Conservation (phyloP, 176 grass and related monocot genomes). For the Leersia perrieri region DNA sequence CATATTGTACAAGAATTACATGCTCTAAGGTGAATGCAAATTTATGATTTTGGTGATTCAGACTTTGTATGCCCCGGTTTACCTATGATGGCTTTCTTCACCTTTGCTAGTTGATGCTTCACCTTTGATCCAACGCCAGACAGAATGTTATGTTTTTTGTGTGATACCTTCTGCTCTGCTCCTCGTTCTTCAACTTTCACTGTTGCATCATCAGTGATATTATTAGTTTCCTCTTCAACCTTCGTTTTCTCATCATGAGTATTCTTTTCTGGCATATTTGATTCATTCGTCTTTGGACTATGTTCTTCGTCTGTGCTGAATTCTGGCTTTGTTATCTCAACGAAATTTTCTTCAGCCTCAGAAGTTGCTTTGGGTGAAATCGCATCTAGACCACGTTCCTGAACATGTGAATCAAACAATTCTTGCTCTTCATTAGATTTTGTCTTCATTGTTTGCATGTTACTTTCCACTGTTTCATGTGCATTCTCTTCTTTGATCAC, state of each 20-base stretch:
- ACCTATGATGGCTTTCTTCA: conserved; percentile 82
- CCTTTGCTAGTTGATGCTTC: conserved; percentile 81
- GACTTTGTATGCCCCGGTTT: conserved; percentile 64
- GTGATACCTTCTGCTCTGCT: conserved; percentile 45
- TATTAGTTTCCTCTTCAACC: conserved; percentile 42
- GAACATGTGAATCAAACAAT: conserved; percentile 32
- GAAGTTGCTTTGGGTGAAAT: conserved; percentile 32
- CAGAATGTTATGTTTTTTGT: conserved; percentile 72
- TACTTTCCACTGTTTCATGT: conserved; percentile 21
- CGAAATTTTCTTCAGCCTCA: conserved; percentile 31
- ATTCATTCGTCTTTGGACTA: conserved; percentile 35
- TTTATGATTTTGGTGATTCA: conserved; percentile 47
- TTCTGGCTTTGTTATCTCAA: conserved; percentile 26
- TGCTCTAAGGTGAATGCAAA: conserved; percentile 27
- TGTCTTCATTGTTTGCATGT: conserved; percentile 22
- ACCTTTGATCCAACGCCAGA: conserved; percentile 90
- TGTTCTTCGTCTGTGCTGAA: conserved; percentile 38
- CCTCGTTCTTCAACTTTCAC: conserved; percentile 46
- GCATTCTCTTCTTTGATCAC: conserved; percentile 33
- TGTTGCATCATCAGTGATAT: conserved; percentile 16
- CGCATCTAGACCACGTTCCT: conserved; percentile 28
- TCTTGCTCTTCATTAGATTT: conserved; percentile 30
- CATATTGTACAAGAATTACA: conserved; percentile 43
- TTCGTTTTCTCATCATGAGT: conserved; percentile 45
- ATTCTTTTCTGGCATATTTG: conserved; percentile 35